Evolutionary conservation across 1,284 basidiomycete species (phyloP).

Genomic region (Boletellus deceptivus): DNA sequence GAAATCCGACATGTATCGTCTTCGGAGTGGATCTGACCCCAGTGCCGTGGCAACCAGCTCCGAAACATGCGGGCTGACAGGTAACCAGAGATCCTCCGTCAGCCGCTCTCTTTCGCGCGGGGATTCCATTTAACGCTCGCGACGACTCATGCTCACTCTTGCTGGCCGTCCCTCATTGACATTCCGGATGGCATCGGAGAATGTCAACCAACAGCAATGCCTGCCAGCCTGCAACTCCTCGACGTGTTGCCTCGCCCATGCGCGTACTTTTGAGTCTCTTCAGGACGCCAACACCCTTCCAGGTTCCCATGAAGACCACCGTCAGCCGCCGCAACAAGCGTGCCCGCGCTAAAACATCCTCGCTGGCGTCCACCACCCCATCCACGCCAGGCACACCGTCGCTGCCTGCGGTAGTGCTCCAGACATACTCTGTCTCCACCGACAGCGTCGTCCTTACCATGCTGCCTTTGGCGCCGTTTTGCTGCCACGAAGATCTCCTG

Average conservation of each 20-base stretch:
- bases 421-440: conserved; percentile 47
- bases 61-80: not conserved
- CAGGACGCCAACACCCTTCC: conserved; percentile 22
- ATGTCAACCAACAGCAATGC: conserved; percentile 15
- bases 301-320: conserved; percentile 10
- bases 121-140: not conserved
- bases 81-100: not conserved
- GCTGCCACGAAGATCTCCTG: conserved; percentile 60
- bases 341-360: conserved; percentile 9
- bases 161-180: not conserved
- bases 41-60: too few species aligned
- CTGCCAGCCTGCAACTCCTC: conserved; percentile 14
- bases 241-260: conserved; percentile 13
- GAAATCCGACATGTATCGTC: too few species aligned
- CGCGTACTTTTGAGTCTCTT: conserved; percentile 20
- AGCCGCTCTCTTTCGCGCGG: too few species aligned
- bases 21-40: too few species aligned
- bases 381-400: conserved; percentile 5
- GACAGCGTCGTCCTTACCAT: conserved; percentile 58
- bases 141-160: not conserved
- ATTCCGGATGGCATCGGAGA: not conserved
- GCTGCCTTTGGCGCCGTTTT: conserved; percentile 50
- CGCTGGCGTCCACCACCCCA: conserved; percentile 5
- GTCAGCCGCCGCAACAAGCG: conserved; percentile 23
- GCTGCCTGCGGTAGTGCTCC: conserved; percentile 41